phyloP scores from a whole-genome alignment of 1,284 basidiomycete genomes.

The Irpex sp. region DNA sequence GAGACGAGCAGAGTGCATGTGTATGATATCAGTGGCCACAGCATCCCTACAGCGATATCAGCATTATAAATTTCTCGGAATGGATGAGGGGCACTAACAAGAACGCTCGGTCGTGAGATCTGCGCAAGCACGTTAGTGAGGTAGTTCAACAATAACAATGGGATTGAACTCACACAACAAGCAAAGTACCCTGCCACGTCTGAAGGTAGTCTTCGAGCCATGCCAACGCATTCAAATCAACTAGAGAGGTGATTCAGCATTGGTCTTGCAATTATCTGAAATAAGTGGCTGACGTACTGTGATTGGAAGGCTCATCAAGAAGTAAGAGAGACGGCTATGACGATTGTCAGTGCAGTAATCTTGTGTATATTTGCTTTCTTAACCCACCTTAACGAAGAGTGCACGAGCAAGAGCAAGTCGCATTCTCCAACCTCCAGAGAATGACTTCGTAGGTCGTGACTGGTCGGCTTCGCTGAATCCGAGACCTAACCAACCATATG shows the following conservation, averaged over 20 bases:
- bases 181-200: slow-evolving; percentile 94
- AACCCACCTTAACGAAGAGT: slow-evolving; percentile 90
- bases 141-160: slow-evolving; percentile 7
- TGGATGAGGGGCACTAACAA: slow-evolving; percentile 56
- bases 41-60: slow-evolving; percentile 69
- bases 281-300: slow-evolving; percentile 62
- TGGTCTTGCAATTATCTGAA: neutral
- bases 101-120: slow-evolving; percentile 98
- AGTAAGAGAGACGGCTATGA: slow-evolving; percentile 80
- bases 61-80: neutral
- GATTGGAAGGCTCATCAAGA: slow-evolving; percentile 98
- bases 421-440: slow-evolving; percentile 98
- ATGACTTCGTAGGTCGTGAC: slow-evolving; percentile 83
- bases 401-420: slow-evolving; percentile 88
- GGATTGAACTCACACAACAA: slow-evolving; percentile 94
- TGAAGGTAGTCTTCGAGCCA: slow-evolving; percentile 97
- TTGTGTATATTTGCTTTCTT: neutral
- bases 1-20: slow-evolving; percentile 94
- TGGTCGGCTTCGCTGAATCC: slow-evolving; percentile 95
- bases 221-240: slow-evolving; percentile 86
- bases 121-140: slow-evolving; percentile 33
- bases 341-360: slow-evolving; percentile 2
- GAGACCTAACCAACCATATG: slow-evolving; percentile 59
- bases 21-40: slow-evolving; percentile 95
- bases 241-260: slow-evolving; percentile 36